Conservation (phyloP, 202 grass and related monocot genomes). For the Bolboschoenoplectus hybrid region DNA sequence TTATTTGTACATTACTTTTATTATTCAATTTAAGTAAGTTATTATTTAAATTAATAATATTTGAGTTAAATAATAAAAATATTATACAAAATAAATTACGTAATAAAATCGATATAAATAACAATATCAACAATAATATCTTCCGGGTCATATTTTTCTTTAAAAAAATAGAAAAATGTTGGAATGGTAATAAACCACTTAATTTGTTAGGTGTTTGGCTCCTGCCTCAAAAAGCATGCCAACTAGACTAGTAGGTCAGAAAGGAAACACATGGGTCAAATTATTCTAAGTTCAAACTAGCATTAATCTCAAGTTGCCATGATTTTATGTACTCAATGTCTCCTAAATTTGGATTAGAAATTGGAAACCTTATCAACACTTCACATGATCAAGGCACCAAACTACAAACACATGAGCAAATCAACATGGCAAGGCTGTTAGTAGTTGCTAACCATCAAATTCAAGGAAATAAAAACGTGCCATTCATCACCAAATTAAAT, state of each 20-base stretch:
- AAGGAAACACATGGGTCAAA: conserved; percentile 36
- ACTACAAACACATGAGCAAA: conserved; percentile 6
- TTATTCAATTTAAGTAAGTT: too few relatives aligned
- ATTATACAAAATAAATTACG: too few relatives aligned
- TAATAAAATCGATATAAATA: too few relatives aligned
- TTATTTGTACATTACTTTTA: too few relatives aligned
- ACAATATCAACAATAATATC: too few relatives aligned
- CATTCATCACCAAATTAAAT: not conserved
- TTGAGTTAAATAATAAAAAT: too few relatives aligned
- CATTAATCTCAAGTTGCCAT: conserved; percentile 15
- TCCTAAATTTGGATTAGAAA: conserved; percentile 12
- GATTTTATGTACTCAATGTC: conserved; percentile 9
- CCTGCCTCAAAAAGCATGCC: conserved; percentile 15
- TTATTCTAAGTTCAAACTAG: conserved; percentile 23
- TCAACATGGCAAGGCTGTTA: conserved; percentile 23
- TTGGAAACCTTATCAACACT: conserved; percentile 10
- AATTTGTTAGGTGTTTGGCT: conserved; percentile 8
- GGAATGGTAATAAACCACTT: conserved; percentile 1
- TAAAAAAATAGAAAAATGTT: not conserved
- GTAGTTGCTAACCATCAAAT: conserved; percentile 18
- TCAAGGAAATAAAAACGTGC: conserved; percentile 13
- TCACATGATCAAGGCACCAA: conserved; percentile 31
- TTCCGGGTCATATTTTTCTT: too few relatives aligned
- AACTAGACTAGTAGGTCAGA: not conserved
- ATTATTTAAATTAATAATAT: too few relatives aligned